These are phyloP conservation scores for Acacia concinna DNA, from an alignment of 331 rosid genomes.

Conservation along the genomic window DNA sequence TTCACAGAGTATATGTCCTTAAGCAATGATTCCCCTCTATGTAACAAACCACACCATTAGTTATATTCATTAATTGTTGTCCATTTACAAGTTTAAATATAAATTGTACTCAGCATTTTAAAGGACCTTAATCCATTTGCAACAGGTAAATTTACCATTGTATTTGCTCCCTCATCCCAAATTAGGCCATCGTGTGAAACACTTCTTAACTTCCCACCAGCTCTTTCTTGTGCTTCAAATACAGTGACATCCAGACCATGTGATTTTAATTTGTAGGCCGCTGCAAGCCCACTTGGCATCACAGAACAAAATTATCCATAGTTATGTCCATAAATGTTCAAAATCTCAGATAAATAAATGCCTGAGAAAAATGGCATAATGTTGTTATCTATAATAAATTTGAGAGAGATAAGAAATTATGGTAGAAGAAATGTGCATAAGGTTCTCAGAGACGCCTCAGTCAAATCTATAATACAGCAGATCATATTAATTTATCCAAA, in stretches of 20 bases:
- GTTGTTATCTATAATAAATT: not conserved
- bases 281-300: slow-evolving; percentile 81
- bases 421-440: not conserved
- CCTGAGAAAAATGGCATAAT: not conserved
- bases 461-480: slow-evolving; percentile 10
- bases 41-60: not conserved
- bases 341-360: not conserved
- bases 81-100: not conserved
- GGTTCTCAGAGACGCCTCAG: slow-evolving; percentile 3
- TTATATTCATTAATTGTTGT: not conserved
- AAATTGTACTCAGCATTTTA: not conserved
- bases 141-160: slow-evolving; percentile 61
- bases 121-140: slow-evolving; percentile 8
- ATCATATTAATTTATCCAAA: slow-evolving; percentile 26
- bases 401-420: not conserved
- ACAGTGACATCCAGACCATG: slow-evolving; percentile 71
- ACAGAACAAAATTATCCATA: slow-evolving; percentile 28
- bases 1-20: slow-evolving; percentile 5
- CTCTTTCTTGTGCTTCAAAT: slow-evolving; percentile 78
- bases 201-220: slow-evolving; percentile 92
- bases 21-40: not conserved
- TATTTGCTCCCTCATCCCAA: slow-evolving; percentile 97
- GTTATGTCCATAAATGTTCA: slow-evolving; percentile 12
- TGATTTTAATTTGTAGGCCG: slow-evolving; percentile 88
- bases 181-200: slow-evolving; percentile 66